phyloP scores from a whole-genome alignment of 1,284 basidiomycete species.

The Quambalaria eucalypti region DNA sequence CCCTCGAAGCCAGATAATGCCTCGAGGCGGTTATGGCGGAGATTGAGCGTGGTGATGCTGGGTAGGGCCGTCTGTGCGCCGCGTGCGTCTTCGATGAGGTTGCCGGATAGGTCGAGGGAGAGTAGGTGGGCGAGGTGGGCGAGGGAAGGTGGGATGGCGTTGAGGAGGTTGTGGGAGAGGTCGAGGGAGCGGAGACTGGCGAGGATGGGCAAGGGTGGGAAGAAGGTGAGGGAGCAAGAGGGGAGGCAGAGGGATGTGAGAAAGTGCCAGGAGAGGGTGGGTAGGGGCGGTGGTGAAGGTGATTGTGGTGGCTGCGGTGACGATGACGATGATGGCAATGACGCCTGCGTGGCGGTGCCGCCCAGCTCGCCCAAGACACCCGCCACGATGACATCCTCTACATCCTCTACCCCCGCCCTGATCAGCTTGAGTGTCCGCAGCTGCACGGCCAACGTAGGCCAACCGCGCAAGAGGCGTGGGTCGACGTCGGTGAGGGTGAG shows the following conservation, averaged over 20 bases:
- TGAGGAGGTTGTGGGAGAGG: constrained; percentile 49
- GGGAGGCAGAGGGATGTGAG: constrained; percentile 69
- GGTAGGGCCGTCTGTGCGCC: constrained; percentile 52
- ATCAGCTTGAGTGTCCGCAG: constrained; percentile 65
- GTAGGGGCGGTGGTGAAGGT: constrained; percentile 50
- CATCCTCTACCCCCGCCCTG: constrained; percentile 69
- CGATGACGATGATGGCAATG: constrained; percentile 1
- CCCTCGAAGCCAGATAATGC: constrained; percentile 88
- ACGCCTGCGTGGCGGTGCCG: too few species aligned
- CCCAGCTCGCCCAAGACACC: constrained; percentile 62
- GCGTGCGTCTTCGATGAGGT: constrained; percentile 90
- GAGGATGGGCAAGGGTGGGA: constrained; percentile 55
- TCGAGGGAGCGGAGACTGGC: constrained; percentile 49
- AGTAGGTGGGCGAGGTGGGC: constrained; percentile 65
- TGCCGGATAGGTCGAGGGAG: constrained; percentile 81
- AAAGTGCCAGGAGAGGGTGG: constrained; percentile 66
- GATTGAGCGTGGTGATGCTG: constrained; percentile 30
- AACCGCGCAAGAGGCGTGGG: constrained; percentile 70
- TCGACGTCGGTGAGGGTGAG: constrained; percentile 71
- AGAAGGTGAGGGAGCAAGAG: constrained; percentile 72
- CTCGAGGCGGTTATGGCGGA: constrained; percentile 66
- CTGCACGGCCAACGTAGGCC: constrained; percentile 67
- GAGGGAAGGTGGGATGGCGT: constrained; percentile 59
- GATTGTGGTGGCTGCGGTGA: constrained; percentile 1
- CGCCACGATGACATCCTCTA: constrained; percentile 68